Evolutionary conservation across 2,329 filamentous ascomycete species (phyloP).

Genomic region (Davidsoniella eucalypti): DNA sequence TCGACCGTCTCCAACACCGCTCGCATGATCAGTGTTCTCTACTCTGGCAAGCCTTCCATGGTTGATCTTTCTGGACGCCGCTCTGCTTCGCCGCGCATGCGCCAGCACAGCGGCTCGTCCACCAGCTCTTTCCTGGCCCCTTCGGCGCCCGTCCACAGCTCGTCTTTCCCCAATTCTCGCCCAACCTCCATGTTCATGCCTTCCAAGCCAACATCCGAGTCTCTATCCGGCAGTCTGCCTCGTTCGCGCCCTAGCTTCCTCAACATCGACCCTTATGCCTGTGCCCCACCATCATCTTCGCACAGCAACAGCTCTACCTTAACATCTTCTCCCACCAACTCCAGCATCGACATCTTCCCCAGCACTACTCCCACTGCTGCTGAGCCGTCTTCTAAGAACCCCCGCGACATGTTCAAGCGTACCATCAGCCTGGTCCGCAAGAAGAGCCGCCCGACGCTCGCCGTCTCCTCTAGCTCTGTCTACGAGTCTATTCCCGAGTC

Average conservation of each 20-base stretch:
- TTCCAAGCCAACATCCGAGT: constrained; percentile 13
- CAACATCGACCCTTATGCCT: constrained; percentile 36
- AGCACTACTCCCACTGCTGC: constrained; percentile 26
- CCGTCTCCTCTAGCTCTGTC: constrained; percentile 17
- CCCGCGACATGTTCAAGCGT: constrained; percentile 28
- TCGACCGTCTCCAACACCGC: constrained; percentile 31
- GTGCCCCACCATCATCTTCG: constrained; percentile 16
- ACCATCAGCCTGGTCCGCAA: constrained; percentile 38
- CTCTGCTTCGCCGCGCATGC: constrained; percentile 19
- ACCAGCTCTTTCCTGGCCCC: constrained; percentile 12
- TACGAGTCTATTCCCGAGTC: constrained; percentile 23
- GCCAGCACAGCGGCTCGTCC: constrained; percentile 18
- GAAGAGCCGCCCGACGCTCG: constrained; percentile 34
- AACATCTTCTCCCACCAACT: neutral
- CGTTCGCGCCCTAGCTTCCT: constrained; percentile 30
- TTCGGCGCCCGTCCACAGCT: neutral
- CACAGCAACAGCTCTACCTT: neutral
- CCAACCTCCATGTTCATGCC: constrained; percentile 10
- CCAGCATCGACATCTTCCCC: constrained; percentile 14
- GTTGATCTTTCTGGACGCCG: constrained; percentile 27
- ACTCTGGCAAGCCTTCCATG: constrained; percentile 41
- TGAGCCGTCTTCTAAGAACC: neutral
- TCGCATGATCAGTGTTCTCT: constrained; percentile 41
- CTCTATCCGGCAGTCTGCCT: neutral
- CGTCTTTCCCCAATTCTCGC: neutral